phyloP scores from a whole-genome alignment of 768 basidiomycete genomes.

The Termitomyces sp. region DNA sequence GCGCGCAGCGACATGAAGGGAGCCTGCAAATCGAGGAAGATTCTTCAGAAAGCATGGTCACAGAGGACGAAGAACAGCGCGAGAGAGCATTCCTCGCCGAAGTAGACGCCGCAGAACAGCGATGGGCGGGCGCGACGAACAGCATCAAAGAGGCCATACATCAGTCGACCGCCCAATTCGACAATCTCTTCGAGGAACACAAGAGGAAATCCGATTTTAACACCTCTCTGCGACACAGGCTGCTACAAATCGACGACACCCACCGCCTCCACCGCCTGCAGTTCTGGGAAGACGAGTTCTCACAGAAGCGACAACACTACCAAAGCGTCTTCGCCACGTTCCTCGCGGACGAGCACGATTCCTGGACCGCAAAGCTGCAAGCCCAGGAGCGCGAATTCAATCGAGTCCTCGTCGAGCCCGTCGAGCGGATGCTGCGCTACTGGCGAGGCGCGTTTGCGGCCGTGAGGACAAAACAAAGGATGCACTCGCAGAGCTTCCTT shows the following conservation, averaged over 20 bases:
- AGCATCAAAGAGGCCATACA: not conserved
- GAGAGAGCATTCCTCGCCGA: not conserved
- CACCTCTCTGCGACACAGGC: not conserved
- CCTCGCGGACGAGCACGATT: too few species aligned
- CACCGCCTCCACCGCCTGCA: too few species aligned
- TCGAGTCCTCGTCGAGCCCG: not conserved
- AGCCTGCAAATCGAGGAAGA: not conserved
- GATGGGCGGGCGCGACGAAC: not conserved
- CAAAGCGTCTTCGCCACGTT: not conserved
- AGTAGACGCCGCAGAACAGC: not conserved
- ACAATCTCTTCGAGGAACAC: not conserved
- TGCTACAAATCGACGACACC: not conserved
- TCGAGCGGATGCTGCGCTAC: not conserved
- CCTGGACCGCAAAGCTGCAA: not conserved
- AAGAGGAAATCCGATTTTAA: too few species aligned
- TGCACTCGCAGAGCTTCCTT: not conserved
- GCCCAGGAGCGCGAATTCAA: not conserved
- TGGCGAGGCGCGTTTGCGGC: not conserved
- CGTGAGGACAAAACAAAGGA: not conserved
- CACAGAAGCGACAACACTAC: not conserved
- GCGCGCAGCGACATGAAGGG: not conserved
- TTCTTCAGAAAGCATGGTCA: too few species aligned
- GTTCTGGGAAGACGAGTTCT: not conserved
- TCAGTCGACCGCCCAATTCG: not conserved
- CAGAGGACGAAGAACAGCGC: too few species aligned